Base-by-base conservation (phyloP, 129 eudicot species). In the Glebionis coronaria region DNA sequence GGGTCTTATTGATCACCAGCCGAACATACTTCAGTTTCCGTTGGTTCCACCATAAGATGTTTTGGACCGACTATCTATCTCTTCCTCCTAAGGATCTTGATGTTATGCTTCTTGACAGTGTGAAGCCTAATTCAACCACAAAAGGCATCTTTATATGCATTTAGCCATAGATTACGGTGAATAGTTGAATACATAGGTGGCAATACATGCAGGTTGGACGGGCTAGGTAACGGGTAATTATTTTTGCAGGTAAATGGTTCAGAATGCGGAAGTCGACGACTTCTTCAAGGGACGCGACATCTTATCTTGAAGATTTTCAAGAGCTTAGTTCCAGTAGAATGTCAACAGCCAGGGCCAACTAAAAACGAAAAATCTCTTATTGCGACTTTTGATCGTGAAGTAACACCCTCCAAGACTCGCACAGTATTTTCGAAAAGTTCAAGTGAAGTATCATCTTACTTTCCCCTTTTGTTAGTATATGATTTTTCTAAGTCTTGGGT, bases 51-150 rank as follows among this genome's bases (percentile, higher is more conserved):
- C 99, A 38, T 81, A 78, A 72, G 90, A 89, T 72, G 65, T 89
- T 44, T 78, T 89, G 78, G 79, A 79, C 70, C 85, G 79, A 20
- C 79, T 92, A 56, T 56, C 85, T 49, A n/a, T 90, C 87, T 78
- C 90, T 95, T 74, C 87, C 93, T 44, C 79, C 90, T 28, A 89
- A 82, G 72, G 97, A 94, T 73, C 79, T 94, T 67, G 97, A 87
- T 63, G 78, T 77, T 66, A 71, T 94, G 72, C 92, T 94, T 56
- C 87, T 85, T 29, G 99, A 94, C 65, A 83, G 79, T 11, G 67
- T 81, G 77, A 94, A 89, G 75, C 78, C 88, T 47, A 62, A 87
- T 10, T 67, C 76, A 64, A 56, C 84, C 53, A 75, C 86, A 69
- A 87, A 83, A 72, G 82, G 67, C 73, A 47, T 65, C 18, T 81